Percentiles rank a stretch among this genome's conserved stretches.
Evolutionary conservation across 169 alveolate species (phyloP).

Genomic region (Plasmodium vivax): DNA sequence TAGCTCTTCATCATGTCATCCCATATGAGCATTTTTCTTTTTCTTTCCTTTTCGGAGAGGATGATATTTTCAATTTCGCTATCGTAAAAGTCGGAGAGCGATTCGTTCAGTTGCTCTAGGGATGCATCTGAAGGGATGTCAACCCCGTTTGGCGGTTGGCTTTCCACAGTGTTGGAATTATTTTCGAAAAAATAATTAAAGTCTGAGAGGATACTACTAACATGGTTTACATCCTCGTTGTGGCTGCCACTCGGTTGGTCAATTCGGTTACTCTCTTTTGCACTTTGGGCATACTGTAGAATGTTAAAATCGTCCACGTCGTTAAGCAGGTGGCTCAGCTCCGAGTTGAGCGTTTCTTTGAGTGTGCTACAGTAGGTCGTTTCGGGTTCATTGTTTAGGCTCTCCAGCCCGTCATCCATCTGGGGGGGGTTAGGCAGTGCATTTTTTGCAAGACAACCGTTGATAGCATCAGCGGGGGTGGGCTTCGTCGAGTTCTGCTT

Average conservation of each 20-base stretch:
- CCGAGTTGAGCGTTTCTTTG: constrained; percentile 27
- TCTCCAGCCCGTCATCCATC: background rate
- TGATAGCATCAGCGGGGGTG: background rate
- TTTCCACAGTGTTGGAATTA: constrained; percentile 22
- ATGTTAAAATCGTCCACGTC: constrained; percentile 65
- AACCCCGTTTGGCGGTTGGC: background rate
- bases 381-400: background rate
- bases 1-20: constrained; percentile 89
- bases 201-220: constrained; percentile 32
- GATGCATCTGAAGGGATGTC: constrained; percentile 13
- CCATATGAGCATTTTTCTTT: constrained; percentile 87
- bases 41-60: constrained; percentile 85
- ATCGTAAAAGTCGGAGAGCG: constrained; percentile 77
- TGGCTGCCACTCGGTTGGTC: background rate
- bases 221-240: background rate
- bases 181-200: constrained; percentile 53
- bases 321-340: constrained; percentile 32
- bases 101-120: constrained; percentile 15
- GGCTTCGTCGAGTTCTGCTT: background rate
- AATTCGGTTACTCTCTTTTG: background rate
- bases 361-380: constrained; percentile 9
- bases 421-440: background rate
- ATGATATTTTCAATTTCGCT: constrained; percentile 83
- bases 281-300: constrained; percentile 13
- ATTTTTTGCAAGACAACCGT: background rate